A percentile compares a stretch with the other conserved stretches of the same genome.
Evolutionary conservation across 176 grass and related monocot genomes (phyloP).

Genomic region (Tillandsia fasciculata): DNA sequence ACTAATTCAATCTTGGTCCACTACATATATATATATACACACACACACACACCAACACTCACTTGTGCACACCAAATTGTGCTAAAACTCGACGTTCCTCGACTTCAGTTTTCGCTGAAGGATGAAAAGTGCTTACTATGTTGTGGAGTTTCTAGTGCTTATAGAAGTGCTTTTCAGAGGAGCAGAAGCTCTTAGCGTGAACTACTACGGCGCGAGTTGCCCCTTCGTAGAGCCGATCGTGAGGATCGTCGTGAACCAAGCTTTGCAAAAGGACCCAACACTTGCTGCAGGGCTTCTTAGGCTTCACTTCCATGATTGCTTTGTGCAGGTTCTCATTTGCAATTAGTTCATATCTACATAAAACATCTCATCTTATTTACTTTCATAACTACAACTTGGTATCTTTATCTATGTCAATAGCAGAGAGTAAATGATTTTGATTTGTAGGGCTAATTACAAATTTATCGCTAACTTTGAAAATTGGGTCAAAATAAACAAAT

Average conservation of each 20-base stretch:
- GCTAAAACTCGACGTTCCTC: not conserved
- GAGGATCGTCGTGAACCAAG: slow-evolving; percentile 33
- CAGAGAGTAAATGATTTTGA: too few species aligned
- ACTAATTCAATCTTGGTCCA: slow-evolving; percentile 6
- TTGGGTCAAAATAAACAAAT: too few species aligned
- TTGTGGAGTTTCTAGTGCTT: slow-evolving; percentile 31
- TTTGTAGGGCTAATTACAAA: too few species aligned
- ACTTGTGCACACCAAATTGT: not conserved
- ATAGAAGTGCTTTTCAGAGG: slow-evolving; percentile 27
- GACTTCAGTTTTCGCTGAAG: not conserved
- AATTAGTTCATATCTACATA: too few species aligned
- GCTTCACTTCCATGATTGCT: slow-evolving; percentile 94
- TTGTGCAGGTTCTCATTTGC: slow-evolving; percentile 48
- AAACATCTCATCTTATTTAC: not conserved
- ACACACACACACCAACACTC: too few species aligned
- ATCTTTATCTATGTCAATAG: not conserved
- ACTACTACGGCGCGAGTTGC: slow-evolving; percentile 79
- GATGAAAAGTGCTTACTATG: slow-evolving; percentile 17
- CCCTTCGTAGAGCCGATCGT: slow-evolving; percentile 61
- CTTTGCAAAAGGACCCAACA: slow-evolving; percentile 39
- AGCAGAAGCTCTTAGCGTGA: slow-evolving; percentile 39
- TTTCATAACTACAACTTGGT: not conserved
- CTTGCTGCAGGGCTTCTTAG: slow-evolving; percentile 67
- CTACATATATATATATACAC: slow-evolving; percentile 40
- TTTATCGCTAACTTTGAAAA: too few species aligned